Conservation (phyloP, 2,329 filamentous ascomycete species). For the Calonectria hongkongensis region DNA sequence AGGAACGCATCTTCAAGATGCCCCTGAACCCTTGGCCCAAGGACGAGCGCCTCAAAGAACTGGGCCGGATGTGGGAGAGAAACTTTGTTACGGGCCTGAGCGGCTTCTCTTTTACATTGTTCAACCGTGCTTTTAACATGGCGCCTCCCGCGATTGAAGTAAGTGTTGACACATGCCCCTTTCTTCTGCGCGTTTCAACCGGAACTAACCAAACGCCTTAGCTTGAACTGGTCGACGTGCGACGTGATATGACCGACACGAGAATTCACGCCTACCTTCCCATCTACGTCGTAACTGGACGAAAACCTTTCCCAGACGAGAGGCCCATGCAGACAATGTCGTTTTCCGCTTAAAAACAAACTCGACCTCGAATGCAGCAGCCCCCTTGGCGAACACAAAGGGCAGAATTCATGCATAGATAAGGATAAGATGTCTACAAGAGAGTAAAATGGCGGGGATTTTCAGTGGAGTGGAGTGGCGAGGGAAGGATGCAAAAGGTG, state of each 20-base stretch:
- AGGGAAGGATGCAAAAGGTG: slow-evolving; percentile 26
- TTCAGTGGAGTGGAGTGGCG: neutral
- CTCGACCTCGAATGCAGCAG: neutral
- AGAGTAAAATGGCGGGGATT: neutral
- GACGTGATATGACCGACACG: slow-evolving; percentile 67
- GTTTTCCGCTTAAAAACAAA: slow-evolving; percentile 35
- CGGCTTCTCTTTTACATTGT: slow-evolving; percentile 65
- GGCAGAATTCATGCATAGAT: neutral
- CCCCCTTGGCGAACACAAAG: neutral
- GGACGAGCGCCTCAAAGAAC: slow-evolving; percentile 63
- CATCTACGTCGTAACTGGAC: slow-evolving; percentile 70
- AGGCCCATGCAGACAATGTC: slow-evolving; percentile 28
- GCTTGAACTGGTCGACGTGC: slow-evolving; percentile 70
- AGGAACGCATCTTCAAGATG: slow-evolving; percentile 71
- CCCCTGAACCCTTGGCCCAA: slow-evolving; percentile 74
- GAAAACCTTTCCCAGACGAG: slow-evolving; percentile 67
- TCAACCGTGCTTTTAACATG: slow-evolving; percentile 63
- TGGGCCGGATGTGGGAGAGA: slow-evolving; percentile 67
- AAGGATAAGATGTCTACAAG: neutral
- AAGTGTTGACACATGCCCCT: slow-evolving; percentile 37
- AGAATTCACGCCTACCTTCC: slow-evolving; percentile 69
- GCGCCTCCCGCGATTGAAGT: slow-evolving; percentile 71
- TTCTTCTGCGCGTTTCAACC: neutral
- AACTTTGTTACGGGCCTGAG: slow-evolving; percentile 66
- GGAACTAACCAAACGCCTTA: slow-evolving; percentile 51